These are phyloP conservation scores for Komagataella ulmi DNA, from an alignment of 805 yeast genomes.

Conservation along the genomic window DNA sequence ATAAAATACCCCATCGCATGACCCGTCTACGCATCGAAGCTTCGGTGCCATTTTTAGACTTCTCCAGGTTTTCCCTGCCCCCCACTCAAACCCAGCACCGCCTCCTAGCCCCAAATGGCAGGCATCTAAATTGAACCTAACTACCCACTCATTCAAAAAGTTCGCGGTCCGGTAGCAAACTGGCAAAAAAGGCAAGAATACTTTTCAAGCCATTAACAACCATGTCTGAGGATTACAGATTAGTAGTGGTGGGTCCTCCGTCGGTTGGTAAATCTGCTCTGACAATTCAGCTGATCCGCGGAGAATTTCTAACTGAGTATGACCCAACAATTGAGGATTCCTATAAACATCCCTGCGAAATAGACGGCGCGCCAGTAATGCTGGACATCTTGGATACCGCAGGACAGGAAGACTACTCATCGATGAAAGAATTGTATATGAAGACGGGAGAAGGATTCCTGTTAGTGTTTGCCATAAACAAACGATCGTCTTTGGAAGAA, in stretches of 20 bases:
- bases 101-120: neutral
- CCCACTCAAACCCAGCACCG: neutral
- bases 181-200: neutral
- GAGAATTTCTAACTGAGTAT: constrained; percentile 93
- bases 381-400: constrained; percentile 94
- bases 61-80: neutral
- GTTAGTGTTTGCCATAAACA: constrained; percentile 79
- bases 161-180: neutral
- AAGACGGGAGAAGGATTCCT: constrained; percentile 92
- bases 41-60: neutral
- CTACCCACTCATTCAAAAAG: neutral
- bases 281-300: constrained; percentile 88
- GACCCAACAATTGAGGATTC: constrained; percentile 97
- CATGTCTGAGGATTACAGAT: constrained; percentile 55
- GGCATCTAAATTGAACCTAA: neutral
- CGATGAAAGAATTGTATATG: constrained; percentile 91
- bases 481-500: constrained; percentile 76
- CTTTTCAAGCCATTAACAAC: neutral
- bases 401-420: constrained; percentile 94
- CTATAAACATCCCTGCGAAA: constrained; percentile 74
- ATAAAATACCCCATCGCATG: neutral
- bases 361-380: constrained; percentile 67
- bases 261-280: constrained; percentile 97
- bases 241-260: constrained; percentile 97
- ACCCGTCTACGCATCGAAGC: neutral